These are phyloP conservation scores for Pleurotus ostreatus DNA, from an alignment of 768 basidiomycete genomes.

Conservation along the genomic window DNA sequence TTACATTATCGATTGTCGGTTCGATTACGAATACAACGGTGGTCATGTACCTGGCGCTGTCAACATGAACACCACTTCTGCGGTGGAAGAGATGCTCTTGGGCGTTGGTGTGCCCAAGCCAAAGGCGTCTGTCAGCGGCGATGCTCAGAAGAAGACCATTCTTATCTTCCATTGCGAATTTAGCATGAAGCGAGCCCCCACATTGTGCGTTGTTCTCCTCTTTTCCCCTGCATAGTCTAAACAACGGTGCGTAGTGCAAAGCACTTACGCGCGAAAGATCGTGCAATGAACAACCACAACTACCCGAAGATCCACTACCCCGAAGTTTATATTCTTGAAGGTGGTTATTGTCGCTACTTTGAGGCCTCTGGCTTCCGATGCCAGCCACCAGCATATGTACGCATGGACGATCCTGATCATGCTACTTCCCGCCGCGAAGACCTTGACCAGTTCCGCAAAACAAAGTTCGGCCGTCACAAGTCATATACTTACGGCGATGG, in stretches of 20 bases:
- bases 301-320: constrained; percentile 96
- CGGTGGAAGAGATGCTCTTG: constrained; percentile 80
- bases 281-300: constrained; percentile 78
- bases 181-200: constrained; percentile 91
- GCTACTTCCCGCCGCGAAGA: constrained; percentile 78
- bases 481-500: constrained; percentile 92
- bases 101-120: constrained; percentile 52
- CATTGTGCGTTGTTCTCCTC: constrained; percentile 59
- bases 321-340: constrained; percentile 95
- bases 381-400: constrained; percentile 78
- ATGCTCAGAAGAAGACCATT: constrained; percentile 70
- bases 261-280: constrained; percentile 86
- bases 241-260: constrained; percentile 62
- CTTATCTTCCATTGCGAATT: constrained; percentile 99
- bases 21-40: constrained; percentile 93
- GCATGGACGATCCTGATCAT: constrained; percentile 92
- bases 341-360: constrained; percentile 91
- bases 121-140: constrained; percentile 70
- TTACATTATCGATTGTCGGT: constrained; percentile 92
- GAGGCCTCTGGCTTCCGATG: constrained; percentile 66
- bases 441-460: constrained; percentile 87
- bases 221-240: not conserved
- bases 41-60: constrained; percentile 91
- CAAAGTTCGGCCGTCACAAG: constrained; percentile 84
- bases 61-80: constrained; percentile 81